A percentile compares a stretch with the other conserved stretches of the same genome.
Evolutionary conservation across 225 moss, liverwort and hornwort species (phyloP).

Genomic region (Polytrichum commune): DNA sequence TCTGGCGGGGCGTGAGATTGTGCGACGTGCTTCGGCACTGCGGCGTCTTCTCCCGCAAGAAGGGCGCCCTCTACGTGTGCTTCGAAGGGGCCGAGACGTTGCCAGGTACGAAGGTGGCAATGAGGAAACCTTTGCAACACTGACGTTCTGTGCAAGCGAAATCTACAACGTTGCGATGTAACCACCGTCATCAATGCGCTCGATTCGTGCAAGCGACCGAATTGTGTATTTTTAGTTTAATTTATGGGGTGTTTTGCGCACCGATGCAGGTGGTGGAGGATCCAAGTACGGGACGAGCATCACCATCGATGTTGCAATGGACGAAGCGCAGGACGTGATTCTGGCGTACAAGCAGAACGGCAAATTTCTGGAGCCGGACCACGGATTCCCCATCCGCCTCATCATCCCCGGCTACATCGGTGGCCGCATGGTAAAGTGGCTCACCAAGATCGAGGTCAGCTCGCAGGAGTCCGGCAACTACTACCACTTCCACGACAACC

Average conservation of each 20-base stretch:
- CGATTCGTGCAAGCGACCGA: too few species aligned
- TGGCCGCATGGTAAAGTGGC: conserved; percentile 99
- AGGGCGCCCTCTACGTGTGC: conserved; percentile 73
- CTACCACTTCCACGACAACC: conserved; percentile 94
- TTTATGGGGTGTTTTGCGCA: too few species aligned
- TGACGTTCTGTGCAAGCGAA: too few species aligned
- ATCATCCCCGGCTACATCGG: conserved; percentile 90
- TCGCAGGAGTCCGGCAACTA: conserved; percentile 77
- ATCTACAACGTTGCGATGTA: too few species aligned
- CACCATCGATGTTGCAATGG: conserved; percentile 56
- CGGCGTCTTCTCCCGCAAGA: conserved; percentile 55
- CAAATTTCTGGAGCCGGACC: conserved; percentile 65
- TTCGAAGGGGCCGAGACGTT: conserved; percentile 90
- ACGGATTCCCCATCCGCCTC: conserved; percentile 80
- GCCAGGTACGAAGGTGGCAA: conserved; percentile 37
- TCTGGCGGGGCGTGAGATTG: conserved; percentile 81
- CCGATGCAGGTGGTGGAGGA: conserved; percentile 29
- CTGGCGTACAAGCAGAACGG: conserved; percentile 90
- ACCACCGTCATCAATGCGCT: too few species aligned
- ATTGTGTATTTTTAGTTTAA: too few species aligned
- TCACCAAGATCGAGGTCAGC: conserved; percentile 70
- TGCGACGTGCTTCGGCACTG: conserved; percentile 75
- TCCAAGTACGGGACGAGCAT: conserved; percentile 89
- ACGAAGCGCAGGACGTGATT: conserved; percentile 58
- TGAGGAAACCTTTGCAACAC: too few species aligned